Conservation (phyloP, 768 basidiomycete species). For the Lentinula sp. region DNA sequence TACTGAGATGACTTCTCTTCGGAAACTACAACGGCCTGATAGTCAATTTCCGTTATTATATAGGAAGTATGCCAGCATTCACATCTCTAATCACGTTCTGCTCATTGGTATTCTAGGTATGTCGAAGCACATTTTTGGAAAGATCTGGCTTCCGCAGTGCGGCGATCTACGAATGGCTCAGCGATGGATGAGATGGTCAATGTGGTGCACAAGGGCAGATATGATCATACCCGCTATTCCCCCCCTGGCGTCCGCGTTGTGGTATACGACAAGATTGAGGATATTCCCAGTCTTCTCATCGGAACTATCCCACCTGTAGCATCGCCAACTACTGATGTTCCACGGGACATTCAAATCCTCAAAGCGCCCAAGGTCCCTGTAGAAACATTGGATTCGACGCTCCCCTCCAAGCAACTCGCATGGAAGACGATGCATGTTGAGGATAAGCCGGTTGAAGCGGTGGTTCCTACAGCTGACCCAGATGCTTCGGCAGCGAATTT, state of each 20-base stretch:
- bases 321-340: slow-evolving; percentile 8
- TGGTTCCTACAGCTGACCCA: background rate
- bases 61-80: slow-evolving; percentile 7
- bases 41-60: slow-evolving; percentile 9
- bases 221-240: background rate
- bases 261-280: slow-evolving; percentile 19
- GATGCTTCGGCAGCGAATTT: slow-evolving; percentile 9
- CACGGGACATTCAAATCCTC: slow-evolving; percentile 13
- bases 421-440: background rate
- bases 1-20: slow-evolving; percentile 15
- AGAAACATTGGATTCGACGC: too few relatives aligned
- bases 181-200: slow-evolving; percentile 21
- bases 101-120: slow-evolving; percentile 9
- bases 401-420: background rate
- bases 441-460: background rate
- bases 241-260: slow-evolving; percentile 21
- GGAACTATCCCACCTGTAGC: background rate
- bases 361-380: background rate
- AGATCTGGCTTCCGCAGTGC: slow-evolving; percentile 16
- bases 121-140: slow-evolving; percentile 21
- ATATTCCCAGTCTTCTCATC: slow-evolving; percentile 24
- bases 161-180: slow-evolving; percentile 8
- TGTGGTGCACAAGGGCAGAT: slow-evolving; percentile 14
- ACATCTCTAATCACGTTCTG: background rate
- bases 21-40: background rate